These are phyloP conservation scores for Apiotrichum sp. DNA, from an alignment of 1,284 basidiomycete genomes.

Conservation along the genomic window DNA sequence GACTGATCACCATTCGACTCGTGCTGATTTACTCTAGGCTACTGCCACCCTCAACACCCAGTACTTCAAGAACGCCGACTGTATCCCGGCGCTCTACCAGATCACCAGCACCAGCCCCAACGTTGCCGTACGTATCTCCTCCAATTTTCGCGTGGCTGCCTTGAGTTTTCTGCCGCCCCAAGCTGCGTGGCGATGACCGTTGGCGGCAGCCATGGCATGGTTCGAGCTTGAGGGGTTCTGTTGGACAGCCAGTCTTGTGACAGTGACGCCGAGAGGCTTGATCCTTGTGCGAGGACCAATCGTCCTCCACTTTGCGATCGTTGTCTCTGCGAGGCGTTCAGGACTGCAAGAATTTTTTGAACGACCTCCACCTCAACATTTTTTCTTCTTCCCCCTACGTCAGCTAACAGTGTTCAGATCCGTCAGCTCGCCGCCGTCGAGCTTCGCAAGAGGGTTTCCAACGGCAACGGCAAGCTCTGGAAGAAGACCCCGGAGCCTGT, in stretches of 20 bases:
- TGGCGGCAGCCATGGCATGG: no score
- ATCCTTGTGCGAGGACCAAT: not conserved
- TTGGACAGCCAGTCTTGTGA: no score
- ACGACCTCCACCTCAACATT: not conserved
- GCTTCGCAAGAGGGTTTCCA: constrained; percentile 81
- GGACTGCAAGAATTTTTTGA: constrained; percentile 1
- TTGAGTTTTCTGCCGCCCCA: not conserved
- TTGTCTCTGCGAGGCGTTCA: not conserved
- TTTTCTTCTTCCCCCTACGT: not conserved
- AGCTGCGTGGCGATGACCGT: not conserved
- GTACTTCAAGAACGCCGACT: constrained; percentile 84
- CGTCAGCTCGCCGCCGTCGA: constrained; percentile 98
- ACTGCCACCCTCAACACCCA: constrained; percentile 84
- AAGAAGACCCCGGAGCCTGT: constrained; percentile 62
- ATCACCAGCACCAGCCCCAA: constrained; percentile 82
- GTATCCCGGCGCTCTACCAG: constrained; percentile 84
- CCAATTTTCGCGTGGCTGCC: not conserved
- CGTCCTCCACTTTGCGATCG: not conserved
- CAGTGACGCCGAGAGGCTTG: no score
- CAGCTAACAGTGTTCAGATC: constrained; percentile 54
- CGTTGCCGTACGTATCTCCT: constrained; percentile 15
- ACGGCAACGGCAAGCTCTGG: constrained; percentile 81
- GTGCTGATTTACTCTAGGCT: constrained; percentile 54
- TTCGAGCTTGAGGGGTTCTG: no score
- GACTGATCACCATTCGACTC: no score